A percentile compares a stretch with the other conserved stretches of the same genome.
These are phyloP conservation scores for Exophiala spinifera DNA, from an alignment of 2,329 filamentous ascomycete genomes.

Conservation along the genomic window DNA sequence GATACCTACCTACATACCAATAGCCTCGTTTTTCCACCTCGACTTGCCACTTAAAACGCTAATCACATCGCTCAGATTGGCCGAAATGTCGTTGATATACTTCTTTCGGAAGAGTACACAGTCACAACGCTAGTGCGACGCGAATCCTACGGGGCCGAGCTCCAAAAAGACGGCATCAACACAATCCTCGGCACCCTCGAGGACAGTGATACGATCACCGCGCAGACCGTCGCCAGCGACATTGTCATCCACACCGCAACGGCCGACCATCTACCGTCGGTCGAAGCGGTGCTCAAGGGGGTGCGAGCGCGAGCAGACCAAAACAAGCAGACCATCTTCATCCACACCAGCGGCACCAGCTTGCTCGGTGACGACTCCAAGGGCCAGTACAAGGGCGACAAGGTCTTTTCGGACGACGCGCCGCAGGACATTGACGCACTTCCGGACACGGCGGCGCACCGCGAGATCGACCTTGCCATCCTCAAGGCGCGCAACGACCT, in stretches of 20 bases:
- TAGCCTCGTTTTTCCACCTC: background rate
- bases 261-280: conserved; percentile 48
- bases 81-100: conserved; percentile 45
- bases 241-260: conserved; percentile 51
- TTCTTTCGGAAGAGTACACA: conserved; percentile 42
- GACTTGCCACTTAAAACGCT: background rate
- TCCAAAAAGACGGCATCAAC: conserved; percentile 37
- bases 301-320: conserved; percentile 39
- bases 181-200: conserved; percentile 43
- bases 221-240: conserved; percentile 39
- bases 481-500: conserved; percentile 37
- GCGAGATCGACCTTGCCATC: conserved; percentile 47
- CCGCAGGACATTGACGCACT: conserved; percentile 42
- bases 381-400: conserved; percentile 37
- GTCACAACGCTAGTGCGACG: conserved; percentile 38
- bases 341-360: conserved; percentile 49
- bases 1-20: background rate
- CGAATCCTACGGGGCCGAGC: conserved; percentile 15
- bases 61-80: conserved; percentile 33
- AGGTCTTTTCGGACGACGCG: conserved; percentile 45
- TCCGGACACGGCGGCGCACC: conserved; percentile 44
- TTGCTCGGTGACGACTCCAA: conserved; percentile 40
- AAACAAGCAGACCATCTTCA: conserved; percentile 44
- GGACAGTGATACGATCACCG: conserved; percentile 40
- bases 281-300: conserved; percentile 45